Conservation (phyloP, 257 asterid genomes). For the Echites panduratus region DNA sequence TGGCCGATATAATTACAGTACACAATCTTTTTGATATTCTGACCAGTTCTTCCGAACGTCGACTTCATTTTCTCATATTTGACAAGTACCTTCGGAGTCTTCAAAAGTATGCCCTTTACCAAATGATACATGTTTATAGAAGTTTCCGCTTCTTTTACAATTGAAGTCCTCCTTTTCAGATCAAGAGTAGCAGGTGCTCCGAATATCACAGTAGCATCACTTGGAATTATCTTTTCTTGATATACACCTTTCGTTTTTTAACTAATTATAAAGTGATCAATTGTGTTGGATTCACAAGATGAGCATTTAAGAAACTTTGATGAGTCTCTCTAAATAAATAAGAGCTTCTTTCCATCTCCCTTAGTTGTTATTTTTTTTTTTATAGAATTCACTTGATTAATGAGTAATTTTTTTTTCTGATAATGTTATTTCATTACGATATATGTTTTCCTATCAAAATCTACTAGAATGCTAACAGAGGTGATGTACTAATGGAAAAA, state of each 20-base stretch:
- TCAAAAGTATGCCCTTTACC: constrained; percentile 65
- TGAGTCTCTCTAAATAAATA: background rate
- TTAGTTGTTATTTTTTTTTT: background rate
- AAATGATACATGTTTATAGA: constrained; percentile 14
- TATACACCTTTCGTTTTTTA: background rate
- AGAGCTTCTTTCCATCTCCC: background rate
- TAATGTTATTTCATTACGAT: background rate
- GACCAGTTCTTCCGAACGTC: constrained; percentile 57
- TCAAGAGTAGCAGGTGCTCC: background rate
- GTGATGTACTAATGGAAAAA: background rate
- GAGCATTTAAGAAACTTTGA: background rate
- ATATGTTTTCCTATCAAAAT: background rate
- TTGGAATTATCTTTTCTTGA: background rate
- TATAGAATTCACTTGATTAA: background rate
- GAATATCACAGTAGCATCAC: background rate
- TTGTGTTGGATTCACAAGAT: background rate
- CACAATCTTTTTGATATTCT: constrained; percentile 83
- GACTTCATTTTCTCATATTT: constrained; percentile 78
- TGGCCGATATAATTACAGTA: constrained; percentile 75
- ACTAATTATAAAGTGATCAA: background rate
- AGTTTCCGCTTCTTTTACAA: background rate
- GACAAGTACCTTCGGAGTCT: constrained; percentile 83
- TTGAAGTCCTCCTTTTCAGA: background rate
- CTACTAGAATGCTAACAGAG: background rate
- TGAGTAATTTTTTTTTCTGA: background rate